A percentile compares a stretch with the other conserved stretches of the same genome.
phyloP scores from a whole-genome alignment of 2,329 filamentous ascomycete genomes.

The Fusarium dimerum region DNA sequence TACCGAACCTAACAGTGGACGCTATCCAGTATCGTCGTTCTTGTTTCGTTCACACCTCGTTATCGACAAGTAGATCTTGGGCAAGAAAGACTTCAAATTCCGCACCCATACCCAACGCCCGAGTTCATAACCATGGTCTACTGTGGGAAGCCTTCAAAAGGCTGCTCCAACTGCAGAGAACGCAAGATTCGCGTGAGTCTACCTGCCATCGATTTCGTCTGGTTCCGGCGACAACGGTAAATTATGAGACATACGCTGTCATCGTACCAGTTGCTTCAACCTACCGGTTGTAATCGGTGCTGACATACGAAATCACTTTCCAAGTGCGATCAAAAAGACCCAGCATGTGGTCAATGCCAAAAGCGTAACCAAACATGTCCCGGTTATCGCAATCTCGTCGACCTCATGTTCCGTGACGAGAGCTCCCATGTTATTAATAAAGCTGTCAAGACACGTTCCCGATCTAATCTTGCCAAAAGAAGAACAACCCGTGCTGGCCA shows the following conservation, averaged over 20 bases:
- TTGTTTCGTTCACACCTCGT: neutral
- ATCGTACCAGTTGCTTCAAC: constrained; percentile 1
- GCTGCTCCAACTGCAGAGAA: constrained; percentile 56
- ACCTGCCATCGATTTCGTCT: neutral
- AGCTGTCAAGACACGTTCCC: constrained; percentile 39
- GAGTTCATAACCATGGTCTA: constrained; percentile 50
- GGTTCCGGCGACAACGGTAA: neutral
- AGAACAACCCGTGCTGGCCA: constrained; percentile 22
- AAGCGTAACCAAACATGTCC: constrained; percentile 54
- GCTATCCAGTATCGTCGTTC: neutral
- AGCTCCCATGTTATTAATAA: constrained; percentile 57
- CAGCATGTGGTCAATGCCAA: constrained; percentile 55
- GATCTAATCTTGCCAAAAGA: constrained; percentile 19
- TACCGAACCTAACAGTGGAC: neutral
- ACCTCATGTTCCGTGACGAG: constrained; percentile 60
- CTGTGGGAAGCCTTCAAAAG: constrained; percentile 58
- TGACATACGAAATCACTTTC: constrained; percentile 5
- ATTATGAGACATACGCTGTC: neutral
- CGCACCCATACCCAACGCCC: constrained; percentile 3
- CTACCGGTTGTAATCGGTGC: constrained; percentile 1
- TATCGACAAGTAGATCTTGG: neutral
- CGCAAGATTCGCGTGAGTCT: constrained; percentile 56
- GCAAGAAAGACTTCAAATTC: neutral
- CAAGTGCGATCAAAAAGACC: constrained; percentile 55
- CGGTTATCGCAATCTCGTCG: constrained; percentile 56